Percentiles rank a stretch among this genome's conserved stretches.
phyloP scores from a whole-genome alignment of 1,139 yeast species.

The Blastobotrys indianensis region DNA sequence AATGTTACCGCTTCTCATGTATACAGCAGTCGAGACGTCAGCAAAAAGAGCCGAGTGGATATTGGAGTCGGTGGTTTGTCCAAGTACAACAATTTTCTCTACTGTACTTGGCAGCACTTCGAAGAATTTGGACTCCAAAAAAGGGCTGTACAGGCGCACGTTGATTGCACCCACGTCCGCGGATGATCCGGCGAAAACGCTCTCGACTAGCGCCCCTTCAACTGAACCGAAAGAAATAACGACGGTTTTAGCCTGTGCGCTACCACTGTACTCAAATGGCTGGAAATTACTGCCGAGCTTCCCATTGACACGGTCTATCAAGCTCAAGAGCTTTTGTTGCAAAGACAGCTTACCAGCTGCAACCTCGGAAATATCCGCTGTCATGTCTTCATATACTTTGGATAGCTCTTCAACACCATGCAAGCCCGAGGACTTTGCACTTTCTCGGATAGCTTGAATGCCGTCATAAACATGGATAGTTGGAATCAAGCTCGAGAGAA shows the following conservation, averaged over 20 bases:
- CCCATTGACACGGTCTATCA: slow-evolving; percentile 17
- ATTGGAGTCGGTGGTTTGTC: slow-evolving; percentile 41
- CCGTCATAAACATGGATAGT: slow-evolving; percentile 78
- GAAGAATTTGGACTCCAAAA: slow-evolving; percentile 55
- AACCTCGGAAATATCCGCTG: slow-evolving; percentile 26
- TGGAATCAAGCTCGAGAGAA: slow-evolving; percentile 56
- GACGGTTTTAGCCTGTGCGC: slow-evolving; percentile 55
- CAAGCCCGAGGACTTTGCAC: slow-evolving; percentile 45
- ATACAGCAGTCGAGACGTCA: slow-evolving; percentile 70
- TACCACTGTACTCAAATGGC: slow-evolving; percentile 70
- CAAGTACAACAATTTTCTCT: slow-evolving; percentile 58
- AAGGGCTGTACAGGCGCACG: slow-evolving; percentile 63
- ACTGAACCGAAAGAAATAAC: slow-evolving; percentile 73
- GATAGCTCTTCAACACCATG: slow-evolving; percentile 44
- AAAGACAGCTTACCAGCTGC: slow-evolving; percentile 12
- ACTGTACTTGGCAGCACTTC: slow-evolving; percentile 53
- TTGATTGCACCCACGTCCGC: slow-evolving; percentile 57
- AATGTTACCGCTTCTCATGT: slow-evolving; percentile 29
- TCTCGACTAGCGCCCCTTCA: slow-evolving; percentile 52
- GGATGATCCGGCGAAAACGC: slow-evolving; percentile 38
- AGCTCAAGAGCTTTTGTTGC: slow-evolving; percentile 7
- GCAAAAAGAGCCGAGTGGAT: slow-evolving; percentile 44
- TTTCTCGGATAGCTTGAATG: slow-evolving; percentile 52
- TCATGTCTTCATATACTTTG: slow-evolving; percentile 36
- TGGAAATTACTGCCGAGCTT: slow-evolving; percentile 52